Conservation (phyloP, 225 moss, liverwort and hornwort genomes). For the Polytrichum commune region DNA sequence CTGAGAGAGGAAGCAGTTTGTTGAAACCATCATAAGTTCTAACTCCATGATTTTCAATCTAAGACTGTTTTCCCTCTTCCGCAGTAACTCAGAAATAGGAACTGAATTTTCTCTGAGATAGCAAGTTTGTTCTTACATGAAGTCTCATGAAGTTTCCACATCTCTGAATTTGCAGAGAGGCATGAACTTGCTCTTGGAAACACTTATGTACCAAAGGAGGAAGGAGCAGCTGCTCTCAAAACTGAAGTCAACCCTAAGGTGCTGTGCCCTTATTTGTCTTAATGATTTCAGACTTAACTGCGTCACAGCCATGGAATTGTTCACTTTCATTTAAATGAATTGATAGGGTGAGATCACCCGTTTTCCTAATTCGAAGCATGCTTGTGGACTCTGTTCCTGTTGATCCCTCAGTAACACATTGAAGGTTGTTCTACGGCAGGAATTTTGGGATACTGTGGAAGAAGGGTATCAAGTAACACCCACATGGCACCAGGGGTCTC, state of each 20-base stretch:
- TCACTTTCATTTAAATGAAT: too few species aligned
- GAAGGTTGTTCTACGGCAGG: slow-evolving; percentile 31
- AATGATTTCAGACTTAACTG: too few species aligned
- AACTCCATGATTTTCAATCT: too few species aligned
- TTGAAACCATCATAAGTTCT: too few species aligned
- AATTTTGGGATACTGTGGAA: slow-evolving; percentile 69
- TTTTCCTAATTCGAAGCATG: too few species aligned
- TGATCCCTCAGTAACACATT: neutral
- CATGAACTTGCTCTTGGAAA: slow-evolving; percentile 88
- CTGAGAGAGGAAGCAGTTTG: too few species aligned
- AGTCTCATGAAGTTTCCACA: neutral
- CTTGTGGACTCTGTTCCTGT: neutral
- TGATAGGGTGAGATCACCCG: too few species aligned
- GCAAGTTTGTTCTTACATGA: too few species aligned
- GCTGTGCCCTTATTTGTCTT: neutral
- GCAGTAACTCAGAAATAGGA: too few species aligned
- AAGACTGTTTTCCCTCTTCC: too few species aligned
- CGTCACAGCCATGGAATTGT: too few species aligned
- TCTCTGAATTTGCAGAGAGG: slow-evolving; percentile 37
- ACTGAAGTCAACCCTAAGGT: slow-evolving; percentile 66
- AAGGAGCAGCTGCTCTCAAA: slow-evolving; percentile 51
- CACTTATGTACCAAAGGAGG: slow-evolving; percentile 51
- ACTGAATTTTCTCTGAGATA: too few species aligned
- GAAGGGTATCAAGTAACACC: slow-evolving; percentile 96
- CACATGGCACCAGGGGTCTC: slow-evolving; percentile 86